Base-by-base conservation (phyloP, 331 rosid species). In the Acacia pycnantha region DNA sequence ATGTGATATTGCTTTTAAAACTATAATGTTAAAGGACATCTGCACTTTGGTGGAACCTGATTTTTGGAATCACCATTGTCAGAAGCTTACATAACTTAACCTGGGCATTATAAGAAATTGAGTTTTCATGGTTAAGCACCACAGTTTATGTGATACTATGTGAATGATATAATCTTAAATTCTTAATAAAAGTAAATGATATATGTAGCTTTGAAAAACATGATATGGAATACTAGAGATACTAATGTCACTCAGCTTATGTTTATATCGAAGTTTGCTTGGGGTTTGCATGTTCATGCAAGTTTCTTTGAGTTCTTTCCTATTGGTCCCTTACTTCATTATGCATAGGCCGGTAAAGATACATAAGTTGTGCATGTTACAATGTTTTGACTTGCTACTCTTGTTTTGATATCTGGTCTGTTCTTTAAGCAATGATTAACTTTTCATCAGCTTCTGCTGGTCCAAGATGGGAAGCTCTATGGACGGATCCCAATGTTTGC, bases 401-500 rank as follows among this genome's bases (percentile, higher is more conserved):
- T 61, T 67, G n/a, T 80, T 83, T 51, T 79, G 22, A 82, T 64
- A 58, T 70, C 40, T 43, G 54, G 50, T 35, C n/a, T 61, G 82
- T 76, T 76, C 78, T 89, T 58, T 79, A 74, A 82, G 79, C 77
- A 84, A 77, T 58, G 50, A 78, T 81, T 70, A 85, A 84, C 85
- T 87, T 84, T 73, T 86, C 78, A 82, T 83, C 94, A 95, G 99
- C 87, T 84, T 82, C 87, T 95, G 80, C 91, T 95, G 84, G 92
- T 95, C 88, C 97, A 95, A 88, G 94, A 93, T 19, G 98, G 97
- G 80, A 95, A 90, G 90, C 92, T 95, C 80, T 91, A 86, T 84
- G 98, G 99, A 44, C 87, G 88, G 77, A 92, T 92, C 81, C 91
- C 93, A 62, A 76, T 90, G 24, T 92, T 90, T 86, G 78, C 90